Percentiles rank a stretch among this genome's conserved stretches.
Evolutionary conservation across 176 grass and related monocot genomes (phyloP).

Genomic region (Pharus latifolius): DNA sequence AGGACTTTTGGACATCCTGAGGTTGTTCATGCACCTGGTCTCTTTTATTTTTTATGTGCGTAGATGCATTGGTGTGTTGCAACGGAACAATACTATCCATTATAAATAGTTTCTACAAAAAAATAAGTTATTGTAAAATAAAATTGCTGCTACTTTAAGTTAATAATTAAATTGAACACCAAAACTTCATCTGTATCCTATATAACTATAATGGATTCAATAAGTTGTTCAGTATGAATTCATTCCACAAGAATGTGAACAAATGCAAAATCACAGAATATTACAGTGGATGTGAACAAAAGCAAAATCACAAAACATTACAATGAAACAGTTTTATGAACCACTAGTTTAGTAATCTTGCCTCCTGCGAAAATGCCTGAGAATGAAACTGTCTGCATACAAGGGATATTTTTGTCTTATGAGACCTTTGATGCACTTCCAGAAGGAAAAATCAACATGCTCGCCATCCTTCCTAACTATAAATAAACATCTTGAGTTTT

Average conservation of each 20-base stretch:
- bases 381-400: conserved; percentile 83
- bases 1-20: too few species aligned
- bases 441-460: conserved; percentile 85
- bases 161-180: neutral
- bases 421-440: conserved; percentile 98
- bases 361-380: conserved; percentile 78
- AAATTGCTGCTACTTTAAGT: neutral
- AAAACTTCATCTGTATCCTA: neutral
- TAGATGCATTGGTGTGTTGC: too few species aligned
- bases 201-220: neutral
- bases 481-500: conserved; percentile 79
- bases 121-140: neutral
- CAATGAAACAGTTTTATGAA: neutral
- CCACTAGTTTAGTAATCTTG: conserved; percentile 32
- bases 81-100: too few species aligned
- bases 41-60: too few species aligned
- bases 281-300: neutral
- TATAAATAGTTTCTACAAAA: too few species aligned
- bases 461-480: conserved; percentile 75
- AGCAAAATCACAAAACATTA: conserved; percentile 23
- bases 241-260: neutral
- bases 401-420: conserved; percentile 83
- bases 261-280: conserved; percentile 9
- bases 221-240: neutral
- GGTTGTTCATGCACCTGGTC: too few species aligned